Evolutionary conservation across 2,329 filamentous ascomycete genomes (phyloP).

Genomic region (Stemphylium lycopersici): DNA sequence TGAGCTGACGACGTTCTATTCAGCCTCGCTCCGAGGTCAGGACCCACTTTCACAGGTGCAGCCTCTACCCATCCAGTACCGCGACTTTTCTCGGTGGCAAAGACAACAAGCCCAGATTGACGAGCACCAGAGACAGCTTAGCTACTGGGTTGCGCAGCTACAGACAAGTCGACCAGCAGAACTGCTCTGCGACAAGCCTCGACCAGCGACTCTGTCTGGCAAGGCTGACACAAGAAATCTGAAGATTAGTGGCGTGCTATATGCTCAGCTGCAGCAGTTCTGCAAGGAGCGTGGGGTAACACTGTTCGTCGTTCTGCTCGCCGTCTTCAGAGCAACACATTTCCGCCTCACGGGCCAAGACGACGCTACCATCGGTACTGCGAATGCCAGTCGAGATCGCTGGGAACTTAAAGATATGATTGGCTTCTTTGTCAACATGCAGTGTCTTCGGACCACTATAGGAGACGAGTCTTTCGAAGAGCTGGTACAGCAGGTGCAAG

Average conservation of each 20-base stretch:
- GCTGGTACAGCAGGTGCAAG: slow-evolving; percentile 1
- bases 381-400: slow-evolving; percentile 10
- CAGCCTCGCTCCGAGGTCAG: not conserved
- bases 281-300: not conserved
- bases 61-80: not conserved
- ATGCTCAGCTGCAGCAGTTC: not conserved
- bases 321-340: slow-evolving; percentile 12
- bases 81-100: slow-evolving; percentile 5
- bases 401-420: slow-evolving; percentile 14
- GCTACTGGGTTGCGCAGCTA: not conserved
- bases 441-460: slow-evolving; percentile 13
- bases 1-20: not conserved
- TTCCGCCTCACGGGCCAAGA: slow-evolving; percentile 9
- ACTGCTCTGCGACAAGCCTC: slow-evolving; percentile 1
- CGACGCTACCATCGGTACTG: slow-evolving; percentile 10
- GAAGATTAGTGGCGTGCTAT: not conserved
- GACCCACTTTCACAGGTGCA: not conserved
- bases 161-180: slow-evolving; percentile 2
- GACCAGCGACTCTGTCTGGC: not conserved
- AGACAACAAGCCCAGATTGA: not conserved
- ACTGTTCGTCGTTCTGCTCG: slow-evolving; percentile 7
- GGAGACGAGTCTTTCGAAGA: slow-evolving; percentile 6
- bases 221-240: not conserved
- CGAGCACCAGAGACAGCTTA: not conserved
- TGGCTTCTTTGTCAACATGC: slow-evolving; percentile 20